Conservation (phyloP, 169 alveolate genomes). For the Plasmodium chabaudi region DNA sequence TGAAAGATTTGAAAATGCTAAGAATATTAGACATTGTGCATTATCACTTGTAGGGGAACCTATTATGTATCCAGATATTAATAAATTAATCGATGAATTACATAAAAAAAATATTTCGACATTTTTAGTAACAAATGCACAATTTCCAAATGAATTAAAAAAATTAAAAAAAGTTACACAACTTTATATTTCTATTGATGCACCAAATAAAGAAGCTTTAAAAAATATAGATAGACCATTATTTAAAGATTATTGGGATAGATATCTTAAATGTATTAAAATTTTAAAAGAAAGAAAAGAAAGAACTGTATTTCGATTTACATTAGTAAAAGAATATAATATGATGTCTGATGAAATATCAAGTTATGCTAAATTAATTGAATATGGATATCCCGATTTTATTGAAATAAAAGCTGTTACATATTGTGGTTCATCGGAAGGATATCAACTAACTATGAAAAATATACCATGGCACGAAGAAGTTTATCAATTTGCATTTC, state of each 20-base stretch:
- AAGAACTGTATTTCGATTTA: slow-evolving; percentile 89
- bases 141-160: slow-evolving; percentile 89
- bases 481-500: slow-evolving; percentile 76
- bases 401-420: slow-evolving; percentile 93
- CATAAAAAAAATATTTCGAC: slow-evolving; percentile 88
- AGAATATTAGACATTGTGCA: slow-evolving; percentile 88
- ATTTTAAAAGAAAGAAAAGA: slow-evolving; percentile 83
- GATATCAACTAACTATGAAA: slow-evolving; percentile 87
- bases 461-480: slow-evolving; percentile 91
- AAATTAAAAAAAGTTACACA: slow-evolving; percentile 88
- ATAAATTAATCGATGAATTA: slow-evolving; percentile 86
- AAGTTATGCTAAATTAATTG: slow-evolving; percentile 86
- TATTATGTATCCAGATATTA: slow-evolving; percentile 92
- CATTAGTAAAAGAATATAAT: slow-evolving; percentile 86
- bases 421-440: slow-evolving; percentile 90
- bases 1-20: slow-evolving; percentile 81
- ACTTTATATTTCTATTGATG: slow-evolving; percentile 87
- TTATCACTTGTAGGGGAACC: slow-evolving; percentile 93
- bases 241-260: slow-evolving; percentile 90
- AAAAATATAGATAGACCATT: slow-evolving; percentile 90
- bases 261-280: slow-evolving; percentile 85
- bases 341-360: slow-evolving; percentile 80
- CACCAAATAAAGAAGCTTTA: slow-evolving; percentile 83
- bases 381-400: slow-evolving; percentile 88
- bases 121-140: slow-evolving; percentile 92